Conservation (phyloP, 257 asterid genomes). For the Ballota nigra region DNA sequence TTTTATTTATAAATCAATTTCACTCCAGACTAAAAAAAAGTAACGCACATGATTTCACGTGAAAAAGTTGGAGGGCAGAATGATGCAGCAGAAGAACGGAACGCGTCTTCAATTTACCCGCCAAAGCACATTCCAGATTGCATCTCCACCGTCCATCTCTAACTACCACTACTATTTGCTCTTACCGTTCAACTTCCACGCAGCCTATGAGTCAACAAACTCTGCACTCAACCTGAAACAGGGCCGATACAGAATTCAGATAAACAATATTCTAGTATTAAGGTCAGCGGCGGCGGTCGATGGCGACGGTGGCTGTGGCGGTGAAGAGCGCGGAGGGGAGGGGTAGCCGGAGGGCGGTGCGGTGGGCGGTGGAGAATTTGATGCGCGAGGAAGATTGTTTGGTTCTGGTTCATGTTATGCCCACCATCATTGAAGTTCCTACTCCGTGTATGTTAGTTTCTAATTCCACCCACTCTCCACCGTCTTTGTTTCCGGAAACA, state of each 20-base stretch:
- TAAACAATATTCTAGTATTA: not conserved
- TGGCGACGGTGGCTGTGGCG: slow-evolving; percentile 62
- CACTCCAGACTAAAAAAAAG: no score
- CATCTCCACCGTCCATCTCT: slow-evolving; percentile 29
- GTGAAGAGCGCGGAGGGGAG: slow-evolving; percentile 70
- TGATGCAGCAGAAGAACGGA: no score
- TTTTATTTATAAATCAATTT: no score
- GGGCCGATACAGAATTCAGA: not conserved
- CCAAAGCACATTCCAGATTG: not conserved
- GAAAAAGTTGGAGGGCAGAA: no score
- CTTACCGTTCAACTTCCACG: slow-evolving; percentile 9
- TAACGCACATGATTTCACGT: no score
- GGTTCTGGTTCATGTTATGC: slow-evolving; percentile 70
- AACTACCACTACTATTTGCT: not conserved
- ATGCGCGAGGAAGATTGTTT: slow-evolving; percentile 41
- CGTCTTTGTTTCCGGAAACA: not conserved
- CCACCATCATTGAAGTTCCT: slow-evolving; percentile 56
- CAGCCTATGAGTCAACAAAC: not conserved
- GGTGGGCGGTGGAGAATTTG: slow-evolving; percentile 77
- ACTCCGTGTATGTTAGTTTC: slow-evolving; percentile 58
- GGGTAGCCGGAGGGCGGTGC: slow-evolving; percentile 79
- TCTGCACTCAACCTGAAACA: slow-evolving; percentile 5
- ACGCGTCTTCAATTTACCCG: not conserved
- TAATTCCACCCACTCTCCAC: not conserved
- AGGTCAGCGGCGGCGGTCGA: slow-evolving; percentile 27